Evolutionary conservation across 306 rosid genomes (phyloP).

Genomic region (Trifolium subterraneum): DNA sequence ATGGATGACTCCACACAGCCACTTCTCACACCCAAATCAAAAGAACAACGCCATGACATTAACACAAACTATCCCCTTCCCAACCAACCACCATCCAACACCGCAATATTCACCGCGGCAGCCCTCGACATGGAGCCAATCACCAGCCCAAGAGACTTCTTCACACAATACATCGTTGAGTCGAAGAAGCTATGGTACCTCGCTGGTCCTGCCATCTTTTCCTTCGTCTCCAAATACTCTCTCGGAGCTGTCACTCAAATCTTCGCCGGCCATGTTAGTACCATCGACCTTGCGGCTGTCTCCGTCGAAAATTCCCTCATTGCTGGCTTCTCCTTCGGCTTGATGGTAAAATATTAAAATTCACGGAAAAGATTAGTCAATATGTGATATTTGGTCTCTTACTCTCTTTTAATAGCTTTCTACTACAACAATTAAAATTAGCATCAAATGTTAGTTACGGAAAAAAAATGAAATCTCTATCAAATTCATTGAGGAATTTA

Average conservation of each 20-base stretch:
- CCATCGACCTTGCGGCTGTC: conserved; percentile 78
- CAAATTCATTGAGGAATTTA: too few species aligned
- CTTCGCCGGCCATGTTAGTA: conserved; percentile 78
- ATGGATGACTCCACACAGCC: conserved; percentile 25
- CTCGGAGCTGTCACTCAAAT: conserved; percentile 85
- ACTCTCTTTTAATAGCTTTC: too few species aligned
- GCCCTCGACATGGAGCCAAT: conserved; percentile 61
- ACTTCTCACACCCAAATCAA: not conserved
- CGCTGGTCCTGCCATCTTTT: conserved; percentile 89
- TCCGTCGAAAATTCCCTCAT: conserved; percentile 85
- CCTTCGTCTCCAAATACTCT: conserved; percentile 76
- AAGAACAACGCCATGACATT: not conserved
- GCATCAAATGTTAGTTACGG: too few species aligned
- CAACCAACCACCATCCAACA: not conserved
- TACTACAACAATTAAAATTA: too few species aligned
- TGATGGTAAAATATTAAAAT: conserved; percentile 52
- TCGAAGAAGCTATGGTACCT: conserved; percentile 79
- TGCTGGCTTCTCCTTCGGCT: conserved; percentile 82
- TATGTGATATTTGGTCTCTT: too few species aligned
- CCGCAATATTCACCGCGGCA: conserved; percentile 51
- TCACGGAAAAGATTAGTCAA: too few species aligned
- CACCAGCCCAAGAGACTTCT: conserved; percentile 46
- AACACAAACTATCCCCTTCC: not conserved
- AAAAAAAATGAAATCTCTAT: too few species aligned
- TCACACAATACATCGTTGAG: conserved; percentile 50